Base-by-base conservation (phyloP, 2,329 filamentous ascomycete species). In the Peltaster fructicola region DNA sequence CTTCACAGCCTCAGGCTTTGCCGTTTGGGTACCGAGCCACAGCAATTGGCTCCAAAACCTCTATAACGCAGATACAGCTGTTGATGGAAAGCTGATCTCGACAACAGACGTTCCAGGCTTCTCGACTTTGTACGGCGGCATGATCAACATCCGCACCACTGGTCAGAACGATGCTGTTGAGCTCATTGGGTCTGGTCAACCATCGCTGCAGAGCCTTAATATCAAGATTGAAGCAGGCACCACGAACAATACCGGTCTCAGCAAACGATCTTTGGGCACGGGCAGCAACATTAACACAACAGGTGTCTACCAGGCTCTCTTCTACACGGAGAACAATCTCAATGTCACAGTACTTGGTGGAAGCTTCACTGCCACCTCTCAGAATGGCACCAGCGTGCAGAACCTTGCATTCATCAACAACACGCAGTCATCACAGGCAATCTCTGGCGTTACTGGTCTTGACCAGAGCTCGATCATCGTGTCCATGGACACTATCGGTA, bases 311-410 rank as follows among this genome's bases (percentile, higher is more conserved):
- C 69, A 77, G 6, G 88, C 81, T 15, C 54, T 72, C 2, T 92
- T 90, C 44, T 81, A 91, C 48, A 66, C 64, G 18, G 59, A 63
- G 9, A 67, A 69, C 33, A 59, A 57, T 30, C 65, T 68, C 34
- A 93, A 93, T 49, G 62, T 90, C 29, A 95, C 88, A 1, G 67
- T 95, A 18, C 61, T 95, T 14, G 88, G 73, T 23, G 88, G 88
- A 1, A 80, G 82, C 40, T 98, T 98, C 47, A 66, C 67, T 6
- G 73, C 79, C 1, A 68, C 60, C 15, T 67, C 66, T 8, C 64
- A 63, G 6, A 67, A 84, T 37, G 78, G 73, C 12, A 70, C 73
- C 3, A 61, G 63, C 4, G 62, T 93, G 31, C 62, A 81, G 36
- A 95, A 93, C 40, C 57, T 98, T 9, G 60, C 76, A 17, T 67